Percentiles rank a stretch among this genome's conserved stretches.
phyloP scores from a whole-genome alignment of 805 yeast genomes.

The Nakazawaea ambrosiae region DNA sequence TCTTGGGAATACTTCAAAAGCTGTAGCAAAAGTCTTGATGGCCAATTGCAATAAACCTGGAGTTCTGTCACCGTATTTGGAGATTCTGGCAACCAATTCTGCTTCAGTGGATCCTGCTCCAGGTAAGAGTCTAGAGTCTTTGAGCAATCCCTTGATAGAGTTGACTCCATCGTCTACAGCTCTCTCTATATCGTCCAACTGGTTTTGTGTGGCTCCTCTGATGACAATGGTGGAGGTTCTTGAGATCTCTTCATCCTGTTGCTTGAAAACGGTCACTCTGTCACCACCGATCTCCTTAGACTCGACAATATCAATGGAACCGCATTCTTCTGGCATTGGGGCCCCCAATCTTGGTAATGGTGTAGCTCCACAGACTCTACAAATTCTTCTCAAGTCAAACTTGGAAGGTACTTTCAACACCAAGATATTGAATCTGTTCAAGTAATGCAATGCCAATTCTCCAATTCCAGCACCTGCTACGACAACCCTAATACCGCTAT shows the following conservation, averaged over 20 bases:
- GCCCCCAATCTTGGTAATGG: constrained; percentile 93
- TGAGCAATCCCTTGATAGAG: constrained; percentile 81
- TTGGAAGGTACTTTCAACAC: constrained; percentile 89
- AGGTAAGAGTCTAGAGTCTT: constrained; percentile 74
- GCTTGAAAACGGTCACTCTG: constrained; percentile 90
- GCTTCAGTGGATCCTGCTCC: constrained; percentile 97
- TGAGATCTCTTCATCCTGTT: constrained; percentile 51
- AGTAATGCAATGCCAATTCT: constrained; percentile 86
- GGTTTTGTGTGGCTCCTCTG: constrained; percentile 94
- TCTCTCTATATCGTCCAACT: constrained; percentile 90
- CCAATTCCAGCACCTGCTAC: constrained; percentile 95
- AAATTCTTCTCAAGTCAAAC: constrained; percentile 87
- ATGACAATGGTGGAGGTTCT: constrained; percentile 89
- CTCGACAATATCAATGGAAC: constrained; percentile 79
- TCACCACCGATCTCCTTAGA: constrained; percentile 96
- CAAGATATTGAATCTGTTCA: constrained; percentile 78
- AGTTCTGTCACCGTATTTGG: constrained; percentile 84
- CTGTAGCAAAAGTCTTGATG: constrained; percentile 87
- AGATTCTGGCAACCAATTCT: constrained; percentile 73
- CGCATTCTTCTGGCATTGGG: constrained; percentile 92
- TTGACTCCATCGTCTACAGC: constrained; percentile 97
- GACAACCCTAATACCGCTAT: constrained; percentile 80
- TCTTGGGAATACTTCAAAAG: constrained; percentile 92
- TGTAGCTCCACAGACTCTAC: constrained; percentile 96
- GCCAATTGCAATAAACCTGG: constrained; percentile 92